Evolutionary conservation across 2,329 filamentous ascomycete genomes (phyloP).

Genomic region (Aspergillus felis): DNA sequence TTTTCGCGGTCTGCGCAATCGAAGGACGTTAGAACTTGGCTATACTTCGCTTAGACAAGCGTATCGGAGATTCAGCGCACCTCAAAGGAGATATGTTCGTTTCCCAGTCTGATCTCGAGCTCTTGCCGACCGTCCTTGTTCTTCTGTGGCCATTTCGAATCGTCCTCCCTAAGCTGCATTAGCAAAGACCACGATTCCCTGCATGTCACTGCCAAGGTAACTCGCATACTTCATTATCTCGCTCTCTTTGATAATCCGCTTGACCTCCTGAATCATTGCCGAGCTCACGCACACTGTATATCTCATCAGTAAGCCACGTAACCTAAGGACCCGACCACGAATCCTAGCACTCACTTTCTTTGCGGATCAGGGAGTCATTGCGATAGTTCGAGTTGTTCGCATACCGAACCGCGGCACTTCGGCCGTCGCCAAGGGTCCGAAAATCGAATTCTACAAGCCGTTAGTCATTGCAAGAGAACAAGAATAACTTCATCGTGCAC

Average conservation of each 20-base stretch:
- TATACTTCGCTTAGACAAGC: not conserved
- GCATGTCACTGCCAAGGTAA: not conserved
- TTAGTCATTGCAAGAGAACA: conserved; percentile 23
- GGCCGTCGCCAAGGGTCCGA: conserved; percentile 83
- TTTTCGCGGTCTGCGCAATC: conserved; percentile 78
- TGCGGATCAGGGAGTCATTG: conserved; percentile 96
- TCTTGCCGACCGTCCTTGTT: conserved; percentile 98
- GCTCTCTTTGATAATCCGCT: conserved; percentile 92
- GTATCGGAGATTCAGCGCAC: conserved; percentile 42
- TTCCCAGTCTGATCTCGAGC: conserved; percentile 87
- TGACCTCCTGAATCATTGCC: conserved; percentile 86
- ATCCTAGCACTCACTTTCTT: conserved; percentile 75
- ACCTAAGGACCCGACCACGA: conserved; percentile 1
- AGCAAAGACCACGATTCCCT: conserved; percentile 7
- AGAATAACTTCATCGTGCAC: not conserved
- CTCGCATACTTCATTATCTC: conserved; percentile 85
- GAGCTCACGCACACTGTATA: conserved; percentile 88
- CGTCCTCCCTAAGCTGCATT: conserved; percentile 70
- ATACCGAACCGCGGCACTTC: conserved; percentile 90
- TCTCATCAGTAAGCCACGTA: conserved; percentile 15
- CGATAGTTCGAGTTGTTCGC: conserved; percentile 99
- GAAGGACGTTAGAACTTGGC: not conserved
- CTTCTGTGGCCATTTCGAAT: conserved; percentile 97
- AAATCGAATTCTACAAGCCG: conserved; percentile 81
- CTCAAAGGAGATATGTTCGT: conserved; percentile 97